These are phyloP conservation scores for Daldinia eschscholtzii DNA, from an alignment of 2,329 filamentous ascomycete species.

Conservation along the genomic window DNA sequence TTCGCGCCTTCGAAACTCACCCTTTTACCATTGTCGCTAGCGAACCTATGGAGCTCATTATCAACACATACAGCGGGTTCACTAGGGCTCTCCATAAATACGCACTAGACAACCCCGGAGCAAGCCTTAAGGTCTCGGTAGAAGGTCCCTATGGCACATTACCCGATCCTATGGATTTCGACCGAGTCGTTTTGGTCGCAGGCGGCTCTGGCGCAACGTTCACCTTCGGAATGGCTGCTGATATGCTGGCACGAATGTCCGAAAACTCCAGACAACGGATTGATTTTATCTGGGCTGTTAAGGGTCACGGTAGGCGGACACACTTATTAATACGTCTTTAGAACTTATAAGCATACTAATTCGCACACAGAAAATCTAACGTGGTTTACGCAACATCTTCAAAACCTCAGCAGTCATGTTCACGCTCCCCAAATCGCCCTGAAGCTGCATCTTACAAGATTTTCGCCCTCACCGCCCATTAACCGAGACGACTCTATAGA, in stretches of 20 bases:
- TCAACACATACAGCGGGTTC: slow-evolving; percentile 70
- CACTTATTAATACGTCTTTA: not conserved
- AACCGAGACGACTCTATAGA: slow-evolving; percentile 23
- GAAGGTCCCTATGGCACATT: slow-evolving; percentile 71
- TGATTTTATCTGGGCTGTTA: slow-evolving; percentile 64
- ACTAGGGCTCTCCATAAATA: slow-evolving; percentile 67
- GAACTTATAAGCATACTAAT: slow-evolving; percentile 27
- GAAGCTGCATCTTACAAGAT: slow-evolving; percentile 56
- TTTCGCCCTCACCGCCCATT: slow-evolving; percentile 14
- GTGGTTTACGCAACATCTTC: slow-evolving; percentile 57
- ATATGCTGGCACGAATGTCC: slow-evolving; percentile 59
- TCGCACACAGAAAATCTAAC: slow-evolving; percentile 50
- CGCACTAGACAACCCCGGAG: slow-evolving; percentile 64
- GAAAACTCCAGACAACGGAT: slow-evolving; percentile 56
- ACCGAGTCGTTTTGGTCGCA: slow-evolving; percentile 70
- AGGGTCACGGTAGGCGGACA: slow-evolving; percentile 57
- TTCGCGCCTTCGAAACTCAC: slow-evolving; percentile 70
- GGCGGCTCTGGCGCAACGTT: slow-evolving; percentile 74
- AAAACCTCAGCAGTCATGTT: slow-evolving; percentile 55
- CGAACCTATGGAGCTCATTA: slow-evolving; percentile 68
- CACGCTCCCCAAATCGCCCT: slow-evolving; percentile 56
- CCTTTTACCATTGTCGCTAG: slow-evolving; percentile 71
- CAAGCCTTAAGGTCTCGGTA: slow-evolving; percentile 63
- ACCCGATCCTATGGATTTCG: slow-evolving; percentile 64
- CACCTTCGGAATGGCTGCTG: slow-evolving; percentile 63